phyloP scores from a whole-genome alignment of 2,329 filamentous ascomycete genomes.

The Nectriaceae sp. region DNA sequence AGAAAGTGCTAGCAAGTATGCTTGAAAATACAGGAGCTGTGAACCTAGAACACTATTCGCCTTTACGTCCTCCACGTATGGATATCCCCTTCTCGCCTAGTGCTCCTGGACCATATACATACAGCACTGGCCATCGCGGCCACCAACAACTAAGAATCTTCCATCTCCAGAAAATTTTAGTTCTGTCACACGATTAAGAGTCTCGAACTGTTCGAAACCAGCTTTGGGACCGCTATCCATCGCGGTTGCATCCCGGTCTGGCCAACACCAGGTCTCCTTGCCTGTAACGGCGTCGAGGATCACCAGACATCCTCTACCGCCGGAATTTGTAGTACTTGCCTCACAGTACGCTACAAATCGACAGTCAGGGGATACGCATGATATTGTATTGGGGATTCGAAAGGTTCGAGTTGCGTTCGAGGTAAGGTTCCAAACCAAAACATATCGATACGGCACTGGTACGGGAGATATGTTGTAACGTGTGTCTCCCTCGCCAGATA shows the following conservation, averaged over 20 bases:
- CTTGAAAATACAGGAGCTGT: too few relatives aligned
- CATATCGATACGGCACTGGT: conserved; percentile 34
- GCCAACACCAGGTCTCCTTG: conserved; percentile 41
- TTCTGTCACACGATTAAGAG: conserved; percentile 38
- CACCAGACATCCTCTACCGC: conserved; percentile 35
- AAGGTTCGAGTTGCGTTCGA: conserved; percentile 39
- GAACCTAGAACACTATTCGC: too few relatives aligned
- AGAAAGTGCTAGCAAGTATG: too few relatives aligned
- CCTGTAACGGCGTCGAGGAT: conserved; percentile 41
- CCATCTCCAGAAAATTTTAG: conserved; percentile 41
- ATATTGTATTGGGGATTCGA: conserved; percentile 40
- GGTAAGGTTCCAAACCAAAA: conserved; percentile 43
- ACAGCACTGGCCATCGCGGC: conserved; percentile 34
- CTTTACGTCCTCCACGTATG: too few relatives aligned
- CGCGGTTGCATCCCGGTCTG: conserved; percentile 31
- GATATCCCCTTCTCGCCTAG: too few relatives aligned
- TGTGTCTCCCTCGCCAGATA: conserved; percentile 21
- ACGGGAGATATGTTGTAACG: conserved; percentile 38
- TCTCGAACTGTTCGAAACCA: conserved; percentile 34
- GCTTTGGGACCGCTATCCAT: conserved; percentile 21
- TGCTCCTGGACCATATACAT: conserved; percentile 38
- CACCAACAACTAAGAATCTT: conserved; percentile 38
- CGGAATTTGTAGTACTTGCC: conserved; percentile 33
- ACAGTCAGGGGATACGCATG: conserved; percentile 43
- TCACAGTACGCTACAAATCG: conserved; percentile 44